These are phyloP conservation scores for Botrytis medusae DNA, from an alignment of 2,329 filamentous ascomycete genomes.

Conservation along the genomic window DNA sequence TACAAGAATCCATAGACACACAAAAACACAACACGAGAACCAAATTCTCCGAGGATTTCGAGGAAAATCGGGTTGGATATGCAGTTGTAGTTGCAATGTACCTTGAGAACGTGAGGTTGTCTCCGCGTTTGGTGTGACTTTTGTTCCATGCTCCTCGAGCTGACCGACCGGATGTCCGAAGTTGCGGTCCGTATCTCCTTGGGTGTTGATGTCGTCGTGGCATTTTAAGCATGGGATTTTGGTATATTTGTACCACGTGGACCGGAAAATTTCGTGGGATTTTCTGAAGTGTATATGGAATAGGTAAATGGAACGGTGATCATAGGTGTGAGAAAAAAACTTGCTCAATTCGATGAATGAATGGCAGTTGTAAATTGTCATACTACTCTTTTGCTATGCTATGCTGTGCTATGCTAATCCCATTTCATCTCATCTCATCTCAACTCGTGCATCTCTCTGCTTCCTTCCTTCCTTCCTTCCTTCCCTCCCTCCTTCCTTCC, in stretches of 20 bases:
- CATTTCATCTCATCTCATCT: not conserved
- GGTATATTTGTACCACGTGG: not conserved
- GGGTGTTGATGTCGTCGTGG: not conserved
- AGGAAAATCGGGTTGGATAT: not conserved
- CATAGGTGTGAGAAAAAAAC: not conserved
- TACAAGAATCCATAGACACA: not conserved
- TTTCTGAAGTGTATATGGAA: not conserved
- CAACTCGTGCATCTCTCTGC: not conserved
- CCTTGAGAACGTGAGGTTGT: not conserved
- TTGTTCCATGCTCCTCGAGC: not conserved
- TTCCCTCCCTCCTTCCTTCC: not conserved
- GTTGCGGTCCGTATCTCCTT: not conserved
- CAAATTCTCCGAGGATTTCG: not conserved
- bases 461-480: not conserved
- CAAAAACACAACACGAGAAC: not conserved
- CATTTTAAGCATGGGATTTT: not conserved
- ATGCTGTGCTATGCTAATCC: not conserved
- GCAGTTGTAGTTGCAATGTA: not conserved
- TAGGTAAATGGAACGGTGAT: not conserved
- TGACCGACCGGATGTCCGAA: constrained; percentile 1
- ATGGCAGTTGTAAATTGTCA: constrained; percentile 8
- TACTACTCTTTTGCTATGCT: not conserved
- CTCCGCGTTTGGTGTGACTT: not conserved
- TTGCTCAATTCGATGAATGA: not conserved
- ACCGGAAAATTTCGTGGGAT: not conserved